phyloP scores from a whole-genome alignment of 2,329 filamentous ascomycete species.

The Nannizziopsis barbatae region DNA sequence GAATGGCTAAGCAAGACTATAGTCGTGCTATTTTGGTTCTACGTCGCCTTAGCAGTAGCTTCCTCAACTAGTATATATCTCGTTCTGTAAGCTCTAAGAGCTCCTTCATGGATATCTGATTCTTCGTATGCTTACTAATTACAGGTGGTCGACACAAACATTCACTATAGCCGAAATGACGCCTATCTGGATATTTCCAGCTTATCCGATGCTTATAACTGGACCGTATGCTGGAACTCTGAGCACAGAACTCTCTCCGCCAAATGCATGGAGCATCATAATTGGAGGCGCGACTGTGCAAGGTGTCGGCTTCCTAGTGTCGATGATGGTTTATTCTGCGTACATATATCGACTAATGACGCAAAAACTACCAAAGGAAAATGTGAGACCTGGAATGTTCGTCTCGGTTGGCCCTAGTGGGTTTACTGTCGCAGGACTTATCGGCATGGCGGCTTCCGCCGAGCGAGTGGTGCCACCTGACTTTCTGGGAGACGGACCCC shows the following conservation, averaged over 20 bases:
- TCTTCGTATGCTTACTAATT: constrained; percentile 13
- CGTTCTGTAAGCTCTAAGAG: constrained; percentile 46
- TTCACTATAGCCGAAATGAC: constrained; percentile 76
- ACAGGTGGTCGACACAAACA: constrained; percentile 52
- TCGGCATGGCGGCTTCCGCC: constrained; percentile 46
- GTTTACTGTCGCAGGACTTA: constrained; percentile 52
- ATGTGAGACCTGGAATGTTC: constrained; percentile 70
- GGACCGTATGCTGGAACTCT: constrained; percentile 59
- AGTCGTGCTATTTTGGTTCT: constrained; percentile 62
- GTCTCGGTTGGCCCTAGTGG: constrained; percentile 68
- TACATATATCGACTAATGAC: constrained; percentile 84
- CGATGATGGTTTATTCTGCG: constrained; percentile 70
- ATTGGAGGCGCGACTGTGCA: constrained; percentile 51
- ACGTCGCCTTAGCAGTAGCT: constrained; percentile 55
- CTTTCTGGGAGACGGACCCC: constrained; percentile 47
- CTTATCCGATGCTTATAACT: constrained; percentile 67
- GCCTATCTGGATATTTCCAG: constrained; percentile 77
- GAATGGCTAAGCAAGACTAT: constrained; percentile 52
- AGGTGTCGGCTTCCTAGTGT: constrained; percentile 54
- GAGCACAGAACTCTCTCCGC: constrained; percentile 36
- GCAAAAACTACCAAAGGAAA: constrained; percentile 67
- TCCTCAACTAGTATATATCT: constrained; percentile 63
- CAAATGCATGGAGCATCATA: constrained; percentile 43
- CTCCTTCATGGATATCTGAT: neutral
- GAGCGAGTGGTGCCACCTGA: constrained; percentile 38